Percentiles rank a stretch among this genome's conserved stretches.
phyloP scores from a whole-genome alignment of 805 yeast genomes.

The Candida germanica region DNA sequence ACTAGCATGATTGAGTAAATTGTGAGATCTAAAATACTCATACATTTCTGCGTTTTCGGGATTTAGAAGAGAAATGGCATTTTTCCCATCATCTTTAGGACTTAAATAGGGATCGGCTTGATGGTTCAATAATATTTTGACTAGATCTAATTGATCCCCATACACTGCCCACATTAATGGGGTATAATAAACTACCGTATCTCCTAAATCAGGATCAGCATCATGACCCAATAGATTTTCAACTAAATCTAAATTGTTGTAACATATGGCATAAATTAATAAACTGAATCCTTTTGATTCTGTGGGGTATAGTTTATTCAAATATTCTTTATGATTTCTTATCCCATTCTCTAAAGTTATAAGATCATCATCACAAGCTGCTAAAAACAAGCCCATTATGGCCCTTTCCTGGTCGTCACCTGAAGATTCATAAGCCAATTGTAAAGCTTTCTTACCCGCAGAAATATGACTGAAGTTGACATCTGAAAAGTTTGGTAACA shows the following conservation, averaged over 20 bases:
- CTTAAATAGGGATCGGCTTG: constrained; percentile 60
- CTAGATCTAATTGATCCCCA: constrained; percentile 53
- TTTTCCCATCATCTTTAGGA: constrained; percentile 31
- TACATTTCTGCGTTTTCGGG: constrained; percentile 53
- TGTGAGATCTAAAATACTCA: constrained; percentile 56
- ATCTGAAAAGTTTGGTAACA: constrained; percentile 21
- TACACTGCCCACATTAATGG: constrained; percentile 88
- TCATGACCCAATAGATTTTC: constrained; percentile 43
- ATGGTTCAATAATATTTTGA: constrained; percentile 52
- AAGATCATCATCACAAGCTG: constrained; percentile 37
- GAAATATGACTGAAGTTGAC: constrained; percentile 25
- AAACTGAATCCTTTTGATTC: constrained; percentile 32
- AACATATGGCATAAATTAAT: constrained; percentile 53
- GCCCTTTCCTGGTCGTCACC: constrained; percentile 12
- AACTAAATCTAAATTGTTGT: constrained; percentile 45
- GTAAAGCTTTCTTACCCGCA: constrained; percentile 26
- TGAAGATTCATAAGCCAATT: constrained; percentile 11
- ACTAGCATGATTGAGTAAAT: constrained; percentile 23
- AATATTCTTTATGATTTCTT: constrained; percentile 19
- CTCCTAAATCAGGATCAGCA: constrained; percentile 50
- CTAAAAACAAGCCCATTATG: constrained; percentile 24
- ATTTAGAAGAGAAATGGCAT: constrained; percentile 56
- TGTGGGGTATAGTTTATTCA: constrained; percentile 19
- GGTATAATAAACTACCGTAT: constrained; percentile 51
- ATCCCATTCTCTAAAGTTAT: constrained; percentile 26